Conservation (phyloP, 768 basidiomycete genomes). For the Lyophyllum semitale region DNA sequence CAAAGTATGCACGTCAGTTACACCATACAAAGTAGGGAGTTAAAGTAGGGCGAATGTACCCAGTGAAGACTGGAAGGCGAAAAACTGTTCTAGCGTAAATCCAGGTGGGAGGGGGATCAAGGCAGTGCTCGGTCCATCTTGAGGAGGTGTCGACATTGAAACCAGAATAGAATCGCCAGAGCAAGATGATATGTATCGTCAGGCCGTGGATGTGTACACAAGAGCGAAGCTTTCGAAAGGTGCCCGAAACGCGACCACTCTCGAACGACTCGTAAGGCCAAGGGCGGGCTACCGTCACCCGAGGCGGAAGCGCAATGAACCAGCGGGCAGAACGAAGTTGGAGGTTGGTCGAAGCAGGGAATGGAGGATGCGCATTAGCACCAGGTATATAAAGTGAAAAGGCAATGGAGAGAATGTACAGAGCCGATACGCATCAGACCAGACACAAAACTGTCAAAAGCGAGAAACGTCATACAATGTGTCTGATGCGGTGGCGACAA, state of each 20-base stretch:
- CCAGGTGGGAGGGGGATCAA: conserved; percentile 14
- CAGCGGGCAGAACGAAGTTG: too few relatives aligned
- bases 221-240: neutral
- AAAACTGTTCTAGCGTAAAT: conserved; percentile 11
- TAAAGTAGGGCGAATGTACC: neutral
- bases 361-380: too few relatives aligned
- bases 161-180: neutral
- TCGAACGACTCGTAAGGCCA: neutral
- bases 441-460: too few relatives aligned
- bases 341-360: too few relatives aligned
- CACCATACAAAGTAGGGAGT: neutral
- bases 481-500: too few relatives aligned
- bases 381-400: too few relatives aligned
- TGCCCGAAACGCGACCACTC: neutral
- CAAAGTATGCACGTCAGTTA: too few relatives aligned
- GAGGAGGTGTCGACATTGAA: neutral
- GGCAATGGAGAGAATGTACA: too few relatives aligned
- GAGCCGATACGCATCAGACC: too few relatives aligned
- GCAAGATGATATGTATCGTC: too few relatives aligned
- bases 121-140: neutral
- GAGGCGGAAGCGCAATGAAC: too few relatives aligned
- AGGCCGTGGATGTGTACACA: neutral
- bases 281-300: neutral
- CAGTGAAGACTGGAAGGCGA: conserved; percentile 9
- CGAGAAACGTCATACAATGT: too few relatives aligned